Evolutionary conservation across 2,329 filamentous ascomycete genomes (phyloP), one percentile per base, ranked within the genome.

Genomic region (Penicillium sp.): DNA sequence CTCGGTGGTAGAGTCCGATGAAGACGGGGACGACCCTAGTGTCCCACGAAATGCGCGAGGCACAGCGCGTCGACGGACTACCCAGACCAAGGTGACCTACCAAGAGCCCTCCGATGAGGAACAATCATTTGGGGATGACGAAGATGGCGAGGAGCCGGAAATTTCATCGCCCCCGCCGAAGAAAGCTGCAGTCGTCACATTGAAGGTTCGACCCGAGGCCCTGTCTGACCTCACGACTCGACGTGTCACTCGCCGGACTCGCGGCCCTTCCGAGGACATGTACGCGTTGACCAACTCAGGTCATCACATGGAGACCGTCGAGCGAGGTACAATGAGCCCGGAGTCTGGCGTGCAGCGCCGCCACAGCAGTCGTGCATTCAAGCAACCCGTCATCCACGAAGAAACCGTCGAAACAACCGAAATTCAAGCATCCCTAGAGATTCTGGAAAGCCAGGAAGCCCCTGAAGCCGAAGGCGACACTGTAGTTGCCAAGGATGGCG

Each of bases 261-360:
- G 85, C 62, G 84, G 85, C 63, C 77, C 82, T 4, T 81, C 83
- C 28, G 81, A 83, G 38, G 81, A 84, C 37, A 80, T 88, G 14
- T 75, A 86, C 48, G 84, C 82, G 15, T 75, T 88, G 47, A 84
- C 85, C 3, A 82, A 84, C 63, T 87, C 85, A 7, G 86, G 86
- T 17, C 82, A 78, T 59, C 84, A 88, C 70, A 79, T 81, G 59
- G 73, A 84, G 55, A 78, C 84, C 4, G 76, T 86, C 10, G 79
- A 84, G 60, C 76, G 80, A 63, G 83, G 81, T 28, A 86, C 84
- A 2, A 76, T 75, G 42, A 86, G 81, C 57, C 81, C 84, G 4
- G 80, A 84, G 60, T 71, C 73, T 34, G 65, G 68, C 14, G 43
- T 54, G 41, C 63, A 60, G 35, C 71, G 67, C n/a, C 67, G 69